A percentile compares a stretch with the other conserved stretches of the same genome.
Evolutionary conservation across 2,329 filamentous ascomycete species (phyloP).

Genomic region (Talaromyces sp.): DNA sequence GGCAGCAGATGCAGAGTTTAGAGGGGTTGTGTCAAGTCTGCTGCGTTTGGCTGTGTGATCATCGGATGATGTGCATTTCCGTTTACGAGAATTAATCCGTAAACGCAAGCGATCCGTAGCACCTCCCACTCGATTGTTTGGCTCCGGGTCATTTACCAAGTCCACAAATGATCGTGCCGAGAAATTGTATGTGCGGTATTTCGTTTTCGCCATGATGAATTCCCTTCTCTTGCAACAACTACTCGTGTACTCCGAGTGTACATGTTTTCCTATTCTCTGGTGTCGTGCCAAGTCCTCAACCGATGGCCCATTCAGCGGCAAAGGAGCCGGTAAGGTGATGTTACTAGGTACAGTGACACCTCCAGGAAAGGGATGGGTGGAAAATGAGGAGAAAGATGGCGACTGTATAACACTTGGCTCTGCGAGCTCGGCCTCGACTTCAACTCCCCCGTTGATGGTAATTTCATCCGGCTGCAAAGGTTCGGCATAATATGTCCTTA

Average conservation of each 20-base stretch:
- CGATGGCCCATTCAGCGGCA: slow-evolving; percentile 27
- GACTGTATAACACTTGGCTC: background rate
- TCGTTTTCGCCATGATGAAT: slow-evolving; percentile 45
- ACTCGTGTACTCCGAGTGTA: slow-evolving; percentile 39
- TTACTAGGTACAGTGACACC: slow-evolving; percentile 8
- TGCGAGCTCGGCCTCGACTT: slow-evolving; percentile 7
- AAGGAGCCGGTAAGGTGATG: slow-evolving; percentile 6
- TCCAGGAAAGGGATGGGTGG: background rate
- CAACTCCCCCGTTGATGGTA: background rate
- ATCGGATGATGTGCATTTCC: slow-evolving; percentile 29
- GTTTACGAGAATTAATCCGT: slow-evolving; percentile 42
- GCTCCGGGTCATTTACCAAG: slow-evolving; percentile 40
- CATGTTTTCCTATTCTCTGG: slow-evolving; percentile 38
- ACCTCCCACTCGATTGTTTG: slow-evolving; percentile 26
- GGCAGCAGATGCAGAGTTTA: too few species aligned
- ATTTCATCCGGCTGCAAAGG: slow-evolving; percentile 32
- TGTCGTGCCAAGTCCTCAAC: slow-evolving; percentile 30
- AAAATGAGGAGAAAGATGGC: background rate
- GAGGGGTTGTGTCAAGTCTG: background rate
- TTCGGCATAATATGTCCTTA: slow-evolving; percentile 63
- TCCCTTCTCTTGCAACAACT: slow-evolving; percentile 30
- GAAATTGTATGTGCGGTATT: slow-evolving; percentile 42
- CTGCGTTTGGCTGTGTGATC: slow-evolving; percentile 1
- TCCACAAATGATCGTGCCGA: slow-evolving; percentile 43
- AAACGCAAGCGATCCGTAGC: slow-evolving; percentile 40